Conservation (phyloP, 106 monocot species). For the Dioscorea dumetorum region DNA sequence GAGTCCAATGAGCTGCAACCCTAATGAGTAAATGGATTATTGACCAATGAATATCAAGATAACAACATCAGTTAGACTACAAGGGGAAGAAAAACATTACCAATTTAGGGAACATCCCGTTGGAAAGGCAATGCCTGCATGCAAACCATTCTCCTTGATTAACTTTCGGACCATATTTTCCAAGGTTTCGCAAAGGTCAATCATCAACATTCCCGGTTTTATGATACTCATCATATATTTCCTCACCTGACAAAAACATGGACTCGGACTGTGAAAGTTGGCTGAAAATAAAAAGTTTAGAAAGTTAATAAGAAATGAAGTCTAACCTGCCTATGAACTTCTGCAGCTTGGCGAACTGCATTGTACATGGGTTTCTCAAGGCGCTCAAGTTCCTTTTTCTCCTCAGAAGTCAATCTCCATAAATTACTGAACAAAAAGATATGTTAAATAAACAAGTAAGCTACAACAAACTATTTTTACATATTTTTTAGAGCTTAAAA, state of each 20-base stretch:
- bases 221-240: conserved; percentile 78
- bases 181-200: conserved; percentile 92
- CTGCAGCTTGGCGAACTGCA: conserved; percentile 88
- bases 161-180: conserved; percentile 88
- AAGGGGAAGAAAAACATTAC: conserved; percentile 24
- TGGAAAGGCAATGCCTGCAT: conserved; percentile 98
- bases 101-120: conserved; percentile 98
- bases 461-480: too few relatives aligned
- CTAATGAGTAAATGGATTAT: conserved; percentile 29
- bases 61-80: neutral
- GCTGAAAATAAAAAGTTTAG: too few relatives aligned
- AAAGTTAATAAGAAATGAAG: neutral
- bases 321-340: conserved; percentile 80
- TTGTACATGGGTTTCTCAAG: conserved; percentile 85
- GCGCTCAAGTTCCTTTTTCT: conserved; percentile 92
- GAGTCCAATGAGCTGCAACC: conserved; percentile 99
- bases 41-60: neutral
- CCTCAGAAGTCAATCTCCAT: conserved; percentile 94
- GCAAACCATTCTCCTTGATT: conserved; percentile 89
- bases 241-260: conserved; percentile 53
- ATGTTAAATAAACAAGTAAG: neutral
- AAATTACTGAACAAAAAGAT: conserved; percentile 55
- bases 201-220: conserved; percentile 95
- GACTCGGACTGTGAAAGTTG: too few relatives aligned
- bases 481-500: too few relatives aligned